These are phyloP conservation scores for Zymoseptoria ardabiliae DNA, from an alignment of 2,329 filamentous ascomycete species.

Conservation along the genomic window DNA sequence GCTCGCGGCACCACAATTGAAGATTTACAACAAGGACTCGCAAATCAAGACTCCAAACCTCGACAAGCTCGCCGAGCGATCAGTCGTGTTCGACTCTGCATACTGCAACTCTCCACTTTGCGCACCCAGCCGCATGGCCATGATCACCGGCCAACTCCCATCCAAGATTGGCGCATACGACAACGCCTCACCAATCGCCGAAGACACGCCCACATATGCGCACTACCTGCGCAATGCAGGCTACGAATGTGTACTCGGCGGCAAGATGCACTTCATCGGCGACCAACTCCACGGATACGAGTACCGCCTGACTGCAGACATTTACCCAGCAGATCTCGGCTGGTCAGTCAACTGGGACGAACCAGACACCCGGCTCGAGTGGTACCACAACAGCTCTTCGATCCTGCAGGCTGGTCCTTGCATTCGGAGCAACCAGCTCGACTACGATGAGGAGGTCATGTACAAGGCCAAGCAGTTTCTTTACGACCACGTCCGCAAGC, in stretches of 20 bases:
- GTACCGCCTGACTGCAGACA: slow-evolving; percentile 85
- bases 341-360: slow-evolving; percentile 96
- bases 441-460: slow-evolving; percentile 96
- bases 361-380: slow-evolving; percentile 75
- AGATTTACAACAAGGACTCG: slow-evolving; percentile 82
- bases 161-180: slow-evolving; percentile 90
- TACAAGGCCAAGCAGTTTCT: slow-evolving; percentile 83
- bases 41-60: slow-evolving; percentile 90
- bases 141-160: slow-evolving; percentile 86
- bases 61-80: slow-evolving; percentile 69
- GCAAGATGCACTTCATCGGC: slow-evolving; percentile 97
- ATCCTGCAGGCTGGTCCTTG: slow-evolving; percentile 85
- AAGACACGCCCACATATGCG: slow-evolving; percentile 82
- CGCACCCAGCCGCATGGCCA: slow-evolving; percentile 85
- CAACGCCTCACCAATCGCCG: slow-evolving; percentile 77
- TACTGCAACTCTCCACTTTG: slow-evolving; percentile 93
- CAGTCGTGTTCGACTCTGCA: slow-evolving; percentile 86
- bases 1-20: slow-evolving; percentile 80
- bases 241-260: slow-evolving; percentile 84
- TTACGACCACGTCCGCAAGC: slow-evolving; percentile 82
- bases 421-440: slow-evolving; percentile 86
- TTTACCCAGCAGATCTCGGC: slow-evolving; percentile 89
- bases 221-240: slow-evolving; percentile 80
- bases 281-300: slow-evolving; percentile 94
- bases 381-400: slow-evolving; percentile 94